Conservation (phyloP, 192 early-diverging fungal genomes). For the Backusella australiensis region DNA sequence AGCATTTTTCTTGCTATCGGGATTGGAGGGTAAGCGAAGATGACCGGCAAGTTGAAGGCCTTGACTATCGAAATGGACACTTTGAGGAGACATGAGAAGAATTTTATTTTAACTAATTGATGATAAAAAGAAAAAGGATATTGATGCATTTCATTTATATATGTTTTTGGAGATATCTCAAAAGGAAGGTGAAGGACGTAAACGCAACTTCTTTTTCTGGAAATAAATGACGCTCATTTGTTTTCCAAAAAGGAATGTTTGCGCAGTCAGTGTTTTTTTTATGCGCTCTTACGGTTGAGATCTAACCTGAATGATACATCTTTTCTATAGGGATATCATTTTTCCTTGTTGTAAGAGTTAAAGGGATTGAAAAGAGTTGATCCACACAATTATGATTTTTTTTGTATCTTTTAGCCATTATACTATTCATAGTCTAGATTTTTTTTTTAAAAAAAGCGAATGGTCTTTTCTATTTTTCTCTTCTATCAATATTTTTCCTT, state of each 20-base stretch:
- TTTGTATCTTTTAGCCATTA: no score
- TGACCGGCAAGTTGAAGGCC: not conserved
- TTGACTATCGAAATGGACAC: not conserved
- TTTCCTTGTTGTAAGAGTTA: not conserved
- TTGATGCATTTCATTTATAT: not conserved
- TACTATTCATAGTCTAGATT: no score
- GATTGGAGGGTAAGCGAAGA: not conserved
- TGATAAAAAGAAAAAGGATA: not conserved
- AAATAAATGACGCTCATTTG: not conserved
- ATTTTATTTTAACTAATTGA: not conserved
- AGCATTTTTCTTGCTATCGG: not conserved
- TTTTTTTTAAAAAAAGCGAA: no score
- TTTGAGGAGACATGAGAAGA: not conserved
- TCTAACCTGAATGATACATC: no score
- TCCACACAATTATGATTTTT: not conserved
- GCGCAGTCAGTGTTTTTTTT: not conserved
- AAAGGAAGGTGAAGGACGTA: not conserved
- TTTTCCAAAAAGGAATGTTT: not conserved
- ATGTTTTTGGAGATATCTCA: not conserved
- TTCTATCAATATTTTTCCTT: not conserved
- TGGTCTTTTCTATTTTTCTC: no score
- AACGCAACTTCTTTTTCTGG: not conserved
- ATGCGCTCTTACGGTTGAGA: no score
- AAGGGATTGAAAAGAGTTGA: not conserved
- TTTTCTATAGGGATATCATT: not conserved